phyloP scores from a whole-genome alignment of 2,329 filamentous ascomycete genomes.

The Phialocephala sp. region DNA sequence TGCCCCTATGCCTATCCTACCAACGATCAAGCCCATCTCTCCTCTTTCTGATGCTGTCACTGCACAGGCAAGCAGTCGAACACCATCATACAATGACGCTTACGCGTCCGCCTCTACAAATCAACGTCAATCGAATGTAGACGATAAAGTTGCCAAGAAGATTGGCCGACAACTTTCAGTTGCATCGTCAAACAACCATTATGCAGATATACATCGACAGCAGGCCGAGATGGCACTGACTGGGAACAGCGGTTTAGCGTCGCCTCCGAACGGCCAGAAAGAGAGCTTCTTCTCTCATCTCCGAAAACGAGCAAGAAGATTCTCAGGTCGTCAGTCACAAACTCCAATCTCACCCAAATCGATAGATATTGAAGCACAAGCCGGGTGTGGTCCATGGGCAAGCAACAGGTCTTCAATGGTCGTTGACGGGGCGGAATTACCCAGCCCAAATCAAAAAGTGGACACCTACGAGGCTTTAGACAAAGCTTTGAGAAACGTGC shows the following conservation, averaged over 20 bases:
- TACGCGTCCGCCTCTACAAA: conserved; percentile 48
- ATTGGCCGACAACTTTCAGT: conserved; percentile 93
- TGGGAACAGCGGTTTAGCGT: conserved; percentile 76
- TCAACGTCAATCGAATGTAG: conserved; percentile 48
- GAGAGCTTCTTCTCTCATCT: conserved; percentile 99
- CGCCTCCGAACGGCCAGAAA: conserved; percentile 80
- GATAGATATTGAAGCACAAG: conserved; percentile 92
- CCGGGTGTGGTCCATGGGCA: conserved; percentile 87
- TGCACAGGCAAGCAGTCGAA: conserved; percentile 78
- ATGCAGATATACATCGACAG: conserved; percentile 85
- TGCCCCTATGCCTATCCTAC: conserved; percentile 93
- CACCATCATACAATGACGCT: conserved; percentile 58
- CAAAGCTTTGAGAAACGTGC: conserved; percentile 60
- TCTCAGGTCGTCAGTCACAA: conserved; percentile 85
- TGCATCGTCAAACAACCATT: conserved; percentile 90
- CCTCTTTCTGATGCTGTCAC: conserved; percentile 94
- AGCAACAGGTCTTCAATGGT: conserved; percentile 85
- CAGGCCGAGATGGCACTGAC: conserved; percentile 91
- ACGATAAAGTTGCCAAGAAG: conserved; percentile 81
- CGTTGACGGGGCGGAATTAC: conserved; percentile 60
- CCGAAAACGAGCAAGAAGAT: conserved; percentile 86
- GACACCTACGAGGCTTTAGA: conserved; percentile 66
- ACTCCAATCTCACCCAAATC: conserved; percentile 77
- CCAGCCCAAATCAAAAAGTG: conserved; percentile 57
- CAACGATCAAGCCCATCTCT: conserved; percentile 92